Evolutionary conservation across 2,329 filamentous ascomycete species (phyloP), one percentile per base, ranked within the genome.

Genomic region (Fusarium irregulare): DNA sequence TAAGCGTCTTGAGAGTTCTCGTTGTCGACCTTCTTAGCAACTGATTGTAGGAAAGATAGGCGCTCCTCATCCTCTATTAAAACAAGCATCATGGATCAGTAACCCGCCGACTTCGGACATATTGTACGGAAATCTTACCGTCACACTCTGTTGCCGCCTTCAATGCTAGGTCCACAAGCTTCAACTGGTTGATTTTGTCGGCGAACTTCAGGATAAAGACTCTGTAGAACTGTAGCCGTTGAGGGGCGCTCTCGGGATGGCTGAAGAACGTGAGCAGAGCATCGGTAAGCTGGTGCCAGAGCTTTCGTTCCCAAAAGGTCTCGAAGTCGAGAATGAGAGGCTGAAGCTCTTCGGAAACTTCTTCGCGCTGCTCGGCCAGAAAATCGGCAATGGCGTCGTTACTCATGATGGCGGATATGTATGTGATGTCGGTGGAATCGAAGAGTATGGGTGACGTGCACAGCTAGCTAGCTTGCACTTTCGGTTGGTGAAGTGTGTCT

Each of bases 241-340:
- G 93, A 62, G 89, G 86, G 60, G 90, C 91, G 82, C 94, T 98
- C 78, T 91, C 89, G 46, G 92, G 87, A 75, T 93, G 84, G 77
- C 91, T 90, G 85, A 98, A 99, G 87, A 95, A 98, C 73, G 92
- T 88, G 75, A 97, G 86, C 60, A 99, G 88, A 56, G 91, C 86
- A 78, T 97, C 92, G 37, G 96, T 99, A 73, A 99, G 91, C 83
- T 99, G 94, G 85, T 99, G 96, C 96, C 96, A 99, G 83, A 99
- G 88, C 84, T 98, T 98, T 77, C 95, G 91, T 86, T 99, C 96
- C 96, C 96, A 99, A 78, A 90, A 93, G 80, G 97, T 94, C 85
- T 99, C 96, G 73, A 99, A 97, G 76, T 91, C 89, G 76, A 99
- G 88, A 81, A 98, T 93, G 77, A 93, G 89, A 76, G 91, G 88